These are phyloP conservation scores for Myrmaecium sp. DNA, from an alignment of 2,329 filamentous ascomycete species.

Conservation along the genomic window DNA sequence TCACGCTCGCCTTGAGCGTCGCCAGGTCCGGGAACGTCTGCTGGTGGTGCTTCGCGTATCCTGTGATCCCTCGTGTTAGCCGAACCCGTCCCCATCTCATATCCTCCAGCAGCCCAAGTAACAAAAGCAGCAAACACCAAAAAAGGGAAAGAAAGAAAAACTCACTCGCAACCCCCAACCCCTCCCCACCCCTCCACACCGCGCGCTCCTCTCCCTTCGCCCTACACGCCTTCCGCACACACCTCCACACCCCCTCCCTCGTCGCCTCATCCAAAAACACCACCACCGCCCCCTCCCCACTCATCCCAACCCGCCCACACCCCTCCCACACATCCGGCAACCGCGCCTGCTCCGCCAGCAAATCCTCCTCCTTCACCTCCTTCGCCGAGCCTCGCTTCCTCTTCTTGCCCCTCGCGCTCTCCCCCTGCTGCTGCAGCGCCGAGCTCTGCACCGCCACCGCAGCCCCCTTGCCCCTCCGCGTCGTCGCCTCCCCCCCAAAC, in stretches of 20 bases:
- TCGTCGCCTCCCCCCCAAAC: slow-evolving; percentile 49
- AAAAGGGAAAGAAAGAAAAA: slow-evolving; percentile 3
- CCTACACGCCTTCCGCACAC: slow-evolving; percentile 46
- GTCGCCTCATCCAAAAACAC: slow-evolving; percentile 71
- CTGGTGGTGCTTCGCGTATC: slow-evolving; percentile 47
- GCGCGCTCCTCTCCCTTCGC: slow-evolving; percentile 41
- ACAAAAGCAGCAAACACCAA: no score
- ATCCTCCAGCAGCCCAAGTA: no score
- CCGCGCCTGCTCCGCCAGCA: slow-evolving; percentile 40
- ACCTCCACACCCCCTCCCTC: slow-evolving; percentile 60
- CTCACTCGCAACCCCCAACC: slow-evolving; percentile 36
- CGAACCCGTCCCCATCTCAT: slow-evolving; percentile 5
- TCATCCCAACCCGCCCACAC: slow-evolving; percentile 47
- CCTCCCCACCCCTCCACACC: slow-evolving; percentile 43
- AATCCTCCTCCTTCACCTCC: slow-evolving; percentile 19
- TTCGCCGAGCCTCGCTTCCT: slow-evolving; percentile 32
- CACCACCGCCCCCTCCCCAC: slow-evolving; percentile 65
- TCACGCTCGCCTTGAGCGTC: slow-evolving; percentile 55
- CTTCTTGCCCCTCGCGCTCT: slow-evolving; percentile 30
- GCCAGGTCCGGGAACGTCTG: slow-evolving; percentile 53
- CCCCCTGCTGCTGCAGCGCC: slow-evolving; percentile 19
- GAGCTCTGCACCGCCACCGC: slow-evolving; percentile 6
- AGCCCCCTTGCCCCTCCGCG: no score
- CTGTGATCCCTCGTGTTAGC: slow-evolving; percentile 24
- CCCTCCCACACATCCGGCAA: slow-evolving; percentile 65